A percentile compares a stretch with the other conserved stretches of the same genome.
phyloP scores from a whole-genome alignment of 2,329 filamentous ascomycete species.

The Colletotrichum endophyticum region DNA sequence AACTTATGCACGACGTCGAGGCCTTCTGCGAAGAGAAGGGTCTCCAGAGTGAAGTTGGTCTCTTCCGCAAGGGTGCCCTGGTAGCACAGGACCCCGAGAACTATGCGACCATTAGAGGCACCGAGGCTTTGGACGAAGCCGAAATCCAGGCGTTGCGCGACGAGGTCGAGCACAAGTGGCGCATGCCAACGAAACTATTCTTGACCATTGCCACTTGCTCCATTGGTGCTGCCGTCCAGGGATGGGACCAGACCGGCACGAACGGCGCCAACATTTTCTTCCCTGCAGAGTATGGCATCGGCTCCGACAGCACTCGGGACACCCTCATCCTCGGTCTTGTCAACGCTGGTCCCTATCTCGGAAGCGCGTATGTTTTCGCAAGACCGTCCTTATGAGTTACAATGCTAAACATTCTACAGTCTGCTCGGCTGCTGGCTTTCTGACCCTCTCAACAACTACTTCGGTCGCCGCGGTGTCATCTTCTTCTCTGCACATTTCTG shows the following conservation, averaged over 20 bases:
- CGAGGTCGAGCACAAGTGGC: slow-evolving; percentile 72
- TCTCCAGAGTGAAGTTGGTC: slow-evolving; percentile 60
- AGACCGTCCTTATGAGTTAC: not conserved
- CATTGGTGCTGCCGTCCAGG: slow-evolving; percentile 72
- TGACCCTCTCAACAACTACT: slow-evolving; percentile 67
- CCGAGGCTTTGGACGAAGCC: slow-evolving; percentile 61
- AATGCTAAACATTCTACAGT: slow-evolving; percentile 25
- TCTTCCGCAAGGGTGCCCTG: slow-evolving; percentile 73
- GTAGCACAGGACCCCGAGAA: slow-evolving; percentile 72
- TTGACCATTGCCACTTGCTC: slow-evolving; percentile 72
- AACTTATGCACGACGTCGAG: slow-evolving; percentile 63
- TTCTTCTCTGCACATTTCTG: slow-evolving; percentile 68
- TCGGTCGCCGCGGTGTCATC: slow-evolving; percentile 71
- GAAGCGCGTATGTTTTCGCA: slow-evolving; percentile 38
- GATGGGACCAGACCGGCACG: slow-evolving; percentile 71
- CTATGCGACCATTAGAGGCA: slow-evolving; percentile 63
- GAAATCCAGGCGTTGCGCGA: slow-evolving; percentile 65
- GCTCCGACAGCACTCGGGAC: slow-evolving; percentile 32
- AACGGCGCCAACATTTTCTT: slow-evolving; percentile 70
- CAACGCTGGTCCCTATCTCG: slow-evolving; percentile 61
- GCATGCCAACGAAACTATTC: slow-evolving; percentile 65
- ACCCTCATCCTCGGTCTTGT: slow-evolving; percentile 66
- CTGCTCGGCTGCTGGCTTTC: slow-evolving; percentile 68
- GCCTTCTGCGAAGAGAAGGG: slow-evolving; percentile 66
- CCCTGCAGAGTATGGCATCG: slow-evolving; percentile 48